A percentile compares a stretch with the other conserved stretches of the same genome.
Conservation (phyloP, 2,329 filamentous ascomycete genomes). For the Didymosphaeria variabile region DNA sequence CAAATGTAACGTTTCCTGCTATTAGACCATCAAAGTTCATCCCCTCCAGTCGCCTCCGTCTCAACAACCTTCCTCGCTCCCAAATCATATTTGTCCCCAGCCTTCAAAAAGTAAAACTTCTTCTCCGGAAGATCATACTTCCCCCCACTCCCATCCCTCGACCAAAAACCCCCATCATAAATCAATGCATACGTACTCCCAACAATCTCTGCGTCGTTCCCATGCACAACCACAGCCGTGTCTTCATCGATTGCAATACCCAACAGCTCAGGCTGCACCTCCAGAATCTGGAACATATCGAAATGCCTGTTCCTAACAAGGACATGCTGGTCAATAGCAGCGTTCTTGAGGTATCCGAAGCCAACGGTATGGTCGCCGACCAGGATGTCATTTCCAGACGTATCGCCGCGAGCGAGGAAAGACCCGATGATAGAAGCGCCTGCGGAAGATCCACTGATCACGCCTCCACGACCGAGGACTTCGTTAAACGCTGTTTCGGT, state of each 20-base stretch:
- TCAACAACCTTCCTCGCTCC: constrained; percentile 24
- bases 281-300: constrained; percentile 35
- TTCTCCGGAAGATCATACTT: constrained; percentile 25
- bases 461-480: constrained; percentile 32
- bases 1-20: background rate
- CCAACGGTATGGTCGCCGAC: constrained; percentile 34
- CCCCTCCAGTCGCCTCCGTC: background rate
- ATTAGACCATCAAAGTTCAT: background rate
- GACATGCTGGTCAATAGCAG: constrained; percentile 38
- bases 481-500: constrained; percentile 30
- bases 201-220: constrained; percentile 34
- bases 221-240: constrained; percentile 33
- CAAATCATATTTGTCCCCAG: constrained; percentile 33
- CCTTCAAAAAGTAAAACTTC: constrained; percentile 35
- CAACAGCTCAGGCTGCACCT: constrained; percentile 30
- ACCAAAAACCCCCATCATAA: constrained; percentile 38
- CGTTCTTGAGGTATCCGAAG: constrained; percentile 38
- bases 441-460: constrained; percentile 34
- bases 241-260: constrained; percentile 38
- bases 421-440: constrained; percentile 35
- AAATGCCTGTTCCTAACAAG: constrained; percentile 37
- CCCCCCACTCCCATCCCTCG: constrained; percentile 32
- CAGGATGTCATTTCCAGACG: constrained; percentile 32
- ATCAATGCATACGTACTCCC: constrained; percentile 37
- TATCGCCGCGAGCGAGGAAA: constrained; percentile 35